A percentile compares a stretch with the other conserved stretches of the same genome.
phyloP scores from a whole-genome alignment of 345 rosid species.

The Garcia nutans region DNA sequence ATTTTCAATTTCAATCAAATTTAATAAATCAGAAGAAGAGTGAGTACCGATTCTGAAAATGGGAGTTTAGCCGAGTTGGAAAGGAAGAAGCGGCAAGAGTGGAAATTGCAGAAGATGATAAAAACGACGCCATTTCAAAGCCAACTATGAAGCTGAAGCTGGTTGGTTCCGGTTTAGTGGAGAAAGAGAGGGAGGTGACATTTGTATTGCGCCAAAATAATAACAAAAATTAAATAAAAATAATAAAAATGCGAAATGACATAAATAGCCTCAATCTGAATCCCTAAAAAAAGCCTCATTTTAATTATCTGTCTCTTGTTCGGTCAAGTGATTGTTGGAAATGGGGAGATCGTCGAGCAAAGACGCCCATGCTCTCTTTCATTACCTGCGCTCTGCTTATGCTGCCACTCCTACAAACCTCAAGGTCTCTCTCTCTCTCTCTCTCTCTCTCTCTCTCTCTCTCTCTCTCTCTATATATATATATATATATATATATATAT shows the following conservation, averaged over 20 bases:
- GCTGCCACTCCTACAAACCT: slow-evolving; percentile 67
- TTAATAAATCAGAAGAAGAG: background rate
- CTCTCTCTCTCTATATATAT: too few species aligned
- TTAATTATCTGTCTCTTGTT: too few species aligned
- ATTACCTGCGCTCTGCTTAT: slow-evolving; percentile 73
- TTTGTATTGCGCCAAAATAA: background rate
- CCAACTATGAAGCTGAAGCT: background rate
- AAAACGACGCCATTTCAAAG: slow-evolving; percentile 30
- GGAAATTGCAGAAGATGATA: slow-evolving; percentile 23
- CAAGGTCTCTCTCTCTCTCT: slow-evolving; percentile 44
- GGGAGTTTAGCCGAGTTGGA: slow-evolving; percentile 21
- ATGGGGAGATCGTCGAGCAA: slow-evolving; percentile 68
- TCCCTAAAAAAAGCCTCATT: too few species aligned
- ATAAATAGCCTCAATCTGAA: too few species aligned
- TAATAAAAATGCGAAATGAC: too few species aligned
- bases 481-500: too few species aligned
- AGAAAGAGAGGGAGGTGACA: background rate
- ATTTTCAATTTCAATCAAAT: slow-evolving; percentile 7
- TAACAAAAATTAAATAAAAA: too few species aligned
- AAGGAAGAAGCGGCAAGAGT: slow-evolving; percentile 18
- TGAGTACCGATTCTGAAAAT: slow-evolving; percentile 26
- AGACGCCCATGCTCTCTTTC: slow-evolving; percentile 72
- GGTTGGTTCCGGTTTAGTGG: too few species aligned
- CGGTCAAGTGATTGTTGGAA: background rate
- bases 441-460: background rate